A percentile compares a stretch with the other conserved stretches of the same genome.
phyloP scores from a whole-genome alignment of 2,329 filamentous ascomycete genomes.

The Atkinsonella hypoxylon region DNA sequence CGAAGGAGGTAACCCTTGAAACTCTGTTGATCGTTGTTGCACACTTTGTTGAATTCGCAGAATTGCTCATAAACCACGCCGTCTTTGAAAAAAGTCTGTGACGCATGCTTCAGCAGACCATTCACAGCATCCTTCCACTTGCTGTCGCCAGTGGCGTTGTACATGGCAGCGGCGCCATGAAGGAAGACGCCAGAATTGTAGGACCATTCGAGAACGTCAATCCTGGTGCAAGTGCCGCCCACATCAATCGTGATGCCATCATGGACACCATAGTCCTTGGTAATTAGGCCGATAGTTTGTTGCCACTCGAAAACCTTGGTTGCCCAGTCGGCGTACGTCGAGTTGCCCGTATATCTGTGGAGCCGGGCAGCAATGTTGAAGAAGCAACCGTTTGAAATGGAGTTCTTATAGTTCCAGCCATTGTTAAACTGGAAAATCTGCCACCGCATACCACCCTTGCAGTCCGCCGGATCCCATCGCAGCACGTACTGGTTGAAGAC shows the following conservation, averaged over 20 bases:
- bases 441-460: constrained; percentile 70
- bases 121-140: constrained; percentile 47
- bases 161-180: constrained; percentile 48
- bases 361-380: constrained; percentile 61
- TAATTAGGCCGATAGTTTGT: constrained; percentile 41
- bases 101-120: constrained; percentile 41
- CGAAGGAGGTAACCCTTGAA: constrained; percentile 68
- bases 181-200: constrained; percentile 60
- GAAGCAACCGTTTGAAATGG: constrained; percentile 57
- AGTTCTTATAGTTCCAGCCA: constrained; percentile 58
- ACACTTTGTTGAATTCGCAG: constrained; percentile 49
- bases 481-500: constrained; percentile 67
- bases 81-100: constrained; percentile 40
- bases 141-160: constrained; percentile 41
- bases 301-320: constrained; percentile 59
- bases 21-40: constrained; percentile 58
- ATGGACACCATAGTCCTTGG: constrained; percentile 39
- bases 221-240: constrained; percentile 33
- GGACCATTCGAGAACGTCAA: constrained; percentile 52
- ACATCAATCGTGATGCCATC: constrained; percentile 31
- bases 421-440: constrained; percentile 72
- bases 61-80: constrained; percentile 51
- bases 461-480: constrained; percentile 55
- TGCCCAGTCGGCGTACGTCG: constrained; percentile 69
- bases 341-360: constrained; percentile 65